Evolutionary conservation across 345 rosid species (phyloP).

Genomic region (Ailanthus altissimus): DNA sequence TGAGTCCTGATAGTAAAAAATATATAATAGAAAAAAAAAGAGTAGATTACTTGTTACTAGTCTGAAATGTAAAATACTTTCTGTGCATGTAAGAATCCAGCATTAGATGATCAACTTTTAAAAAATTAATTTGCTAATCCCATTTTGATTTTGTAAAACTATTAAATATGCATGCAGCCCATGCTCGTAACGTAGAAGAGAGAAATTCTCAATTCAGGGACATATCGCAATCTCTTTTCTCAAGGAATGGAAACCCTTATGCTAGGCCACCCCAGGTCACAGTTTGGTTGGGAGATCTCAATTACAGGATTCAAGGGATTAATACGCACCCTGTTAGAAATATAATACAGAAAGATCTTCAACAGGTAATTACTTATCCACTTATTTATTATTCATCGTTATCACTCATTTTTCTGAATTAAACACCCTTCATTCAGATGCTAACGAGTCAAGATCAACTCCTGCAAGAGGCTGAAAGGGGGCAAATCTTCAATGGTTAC

Average conservation of each 20-base stretch:
- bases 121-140: too few relatives aligned
- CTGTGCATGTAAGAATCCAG: neutral
- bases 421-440: slow-evolving; percentile 25
- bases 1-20: too few relatives aligned
- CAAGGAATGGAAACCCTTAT: slow-evolving; percentile 40
- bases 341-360: slow-evolving; percentile 54
- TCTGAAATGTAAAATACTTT: too few relatives aligned
- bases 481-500: slow-evolving; percentile 61
- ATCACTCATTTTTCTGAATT: neutral
- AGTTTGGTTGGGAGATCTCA: slow-evolving; percentile 73
- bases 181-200: slow-evolving; percentile 50
- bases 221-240: slow-evolving; percentile 53
- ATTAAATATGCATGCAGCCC: slow-evolving; percentile 39
- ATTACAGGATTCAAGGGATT: slow-evolving; percentile 62
- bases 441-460: slow-evolving; percentile 71
- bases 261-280: slow-evolving; percentile 46
- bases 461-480: slow-evolving; percentile 67
- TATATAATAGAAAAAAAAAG: too few relatives aligned
- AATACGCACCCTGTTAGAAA: slow-evolving; percentile 49
- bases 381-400: too few relatives aligned
- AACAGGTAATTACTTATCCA: slow-evolving; percentile 29
- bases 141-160: too few relatives aligned
- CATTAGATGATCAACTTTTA: too few relatives aligned
- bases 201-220: slow-evolving; percentile 44
- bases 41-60: too few relatives aligned